Evolutionary conservation across 148 eudicot species (phyloP).

Genomic region (Rhododendron mucronatum): DNA sequence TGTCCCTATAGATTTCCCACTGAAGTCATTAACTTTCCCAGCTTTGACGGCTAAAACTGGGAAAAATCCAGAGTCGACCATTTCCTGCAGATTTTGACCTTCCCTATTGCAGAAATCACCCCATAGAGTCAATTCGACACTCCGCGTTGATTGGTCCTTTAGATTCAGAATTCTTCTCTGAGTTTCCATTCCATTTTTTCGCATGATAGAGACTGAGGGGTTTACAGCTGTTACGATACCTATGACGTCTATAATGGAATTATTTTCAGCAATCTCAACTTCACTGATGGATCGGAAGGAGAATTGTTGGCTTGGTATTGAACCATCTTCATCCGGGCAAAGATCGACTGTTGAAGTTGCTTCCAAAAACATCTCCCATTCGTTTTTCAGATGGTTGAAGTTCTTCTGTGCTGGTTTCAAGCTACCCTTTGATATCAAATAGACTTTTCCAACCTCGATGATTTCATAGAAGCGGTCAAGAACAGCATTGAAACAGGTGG

Average conservation of each 20-base stretch:
- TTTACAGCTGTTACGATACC: slow-evolving; percentile 71
- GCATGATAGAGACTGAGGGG: slow-evolving; percentile 83
- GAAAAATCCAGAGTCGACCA: slow-evolving; percentile 60
- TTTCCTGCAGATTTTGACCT: slow-evolving; percentile 82
- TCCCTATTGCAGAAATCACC: slow-evolving; percentile 95
- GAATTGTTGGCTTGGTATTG: slow-evolving; percentile 88
- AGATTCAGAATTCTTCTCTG: slow-evolving; percentile 72
- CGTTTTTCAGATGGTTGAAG: slow-evolving; percentile 92
- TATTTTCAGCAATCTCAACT: slow-evolving; percentile 73
- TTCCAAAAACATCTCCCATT: slow-evolving; percentile 96
- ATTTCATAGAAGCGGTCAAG: slow-evolving; percentile 88
- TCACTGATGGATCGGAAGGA: slow-evolving; percentile 76
- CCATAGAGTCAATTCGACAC: slow-evolving; percentile 94
- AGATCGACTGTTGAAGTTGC: slow-evolving; percentile 75
- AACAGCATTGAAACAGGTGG: slow-evolving; percentile 91
- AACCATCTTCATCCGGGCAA: slow-evolving; percentile 88
- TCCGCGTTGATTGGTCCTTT: slow-evolving; percentile 74
- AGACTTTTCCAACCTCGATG: slow-evolving; percentile 79
- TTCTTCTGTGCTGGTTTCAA: slow-evolving; percentile 86
- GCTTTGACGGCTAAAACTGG: slow-evolving; percentile 93
- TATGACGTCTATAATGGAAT: slow-evolving; percentile 77
- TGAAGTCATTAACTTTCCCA: slow-evolving; percentile 78
- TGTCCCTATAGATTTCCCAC: slow-evolving; percentile 74
- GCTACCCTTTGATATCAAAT: slow-evolving; percentile 84
- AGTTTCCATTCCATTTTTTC: slow-evolving; percentile 99